Percentiles rank a stretch among this genome's conserved stretches.
These are phyloP conservation scores for Pelomyxa schiedti DNA, from an alignment of 78 protist genomes.

Conservation along the genomic window DNA sequence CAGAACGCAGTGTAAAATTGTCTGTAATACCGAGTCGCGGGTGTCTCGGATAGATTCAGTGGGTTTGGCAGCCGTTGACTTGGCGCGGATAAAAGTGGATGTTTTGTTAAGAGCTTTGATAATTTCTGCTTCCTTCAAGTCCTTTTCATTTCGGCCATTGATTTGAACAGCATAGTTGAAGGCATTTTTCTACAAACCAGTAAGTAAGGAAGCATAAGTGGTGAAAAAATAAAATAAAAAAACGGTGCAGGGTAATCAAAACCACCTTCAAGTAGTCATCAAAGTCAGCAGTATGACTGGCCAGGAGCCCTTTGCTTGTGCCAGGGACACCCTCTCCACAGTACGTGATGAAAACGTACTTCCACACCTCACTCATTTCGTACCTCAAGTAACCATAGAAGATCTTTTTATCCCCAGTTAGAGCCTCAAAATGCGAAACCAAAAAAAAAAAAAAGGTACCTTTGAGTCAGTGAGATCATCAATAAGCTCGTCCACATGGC, in stretches of 20 bases:
- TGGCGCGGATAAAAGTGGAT: not conserved
- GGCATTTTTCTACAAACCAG: not conserved
- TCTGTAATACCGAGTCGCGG: no score
- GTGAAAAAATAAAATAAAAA: no score
- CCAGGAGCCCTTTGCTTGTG: not conserved
- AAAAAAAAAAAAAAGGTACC: no score
- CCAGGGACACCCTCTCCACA: not conserved
- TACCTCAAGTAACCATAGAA: not conserved
- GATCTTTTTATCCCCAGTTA: no score
- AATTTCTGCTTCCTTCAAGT: not conserved
- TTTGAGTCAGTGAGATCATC: not conserved
- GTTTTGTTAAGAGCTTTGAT: not conserved
- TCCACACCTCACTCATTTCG: not conserved
- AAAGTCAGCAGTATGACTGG: not conserved
- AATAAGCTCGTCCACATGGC: not conserved
- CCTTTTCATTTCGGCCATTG: not conserved
- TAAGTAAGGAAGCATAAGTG: no score
- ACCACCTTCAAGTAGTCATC: not conserved
- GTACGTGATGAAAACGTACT: not conserved
- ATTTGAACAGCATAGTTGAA: not conserved
- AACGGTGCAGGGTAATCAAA: no score
- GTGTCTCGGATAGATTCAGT: no score
- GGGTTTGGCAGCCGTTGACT: not conserved
- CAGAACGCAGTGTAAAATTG: no score
- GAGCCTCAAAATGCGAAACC: no score